Evolutionary conservation across 2,329 filamentous ascomycete species (phyloP), one percentile per base, ranked within the genome.

Genomic region (Ramularia collo-cygni): DNA sequence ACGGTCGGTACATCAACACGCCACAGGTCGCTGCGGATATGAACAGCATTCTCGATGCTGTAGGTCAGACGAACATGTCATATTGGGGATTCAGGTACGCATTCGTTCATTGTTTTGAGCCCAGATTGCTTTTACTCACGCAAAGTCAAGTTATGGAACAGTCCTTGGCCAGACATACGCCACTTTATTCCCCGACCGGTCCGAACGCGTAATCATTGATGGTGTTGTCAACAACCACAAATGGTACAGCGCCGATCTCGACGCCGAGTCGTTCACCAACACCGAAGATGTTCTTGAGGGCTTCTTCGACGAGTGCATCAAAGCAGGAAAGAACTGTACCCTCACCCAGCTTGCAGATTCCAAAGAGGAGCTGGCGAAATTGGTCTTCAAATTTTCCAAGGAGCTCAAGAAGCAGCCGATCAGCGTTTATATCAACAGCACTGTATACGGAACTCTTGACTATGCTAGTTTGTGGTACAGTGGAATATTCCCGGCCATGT

Each of bases 281-380:
- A 69, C 72, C n/a, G 75, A 80, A 52, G 65, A 68, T 37, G 70
- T 75, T 3, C 66, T 77, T 47, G 59, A 68, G 2, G 67, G 62
- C 15, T 80, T 80, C 46, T 76, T 74, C 52, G 57, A 62, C 13
- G 66, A 68, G 27, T 81, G 77, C 50, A 65, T 73, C 51, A 60
- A 65, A 36, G 75, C 70, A 9, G 71, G 71, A 0, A 43, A 44
- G 35, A 50, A 50, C 29, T 52, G 49, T 36, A 45, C 40, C 10
- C 38, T 52, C 5, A 40, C 44, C 5, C 37, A 42, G 8, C 36
- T 47, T 7, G 47, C 42, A 3, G 31, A 45, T 10, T 40, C 38
- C 6, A 44, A 41, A 14, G 34, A 44, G n/a, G 35, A 47, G 7
- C 38, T 52, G 9, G 44, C 39, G 28, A 37, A 44, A 4, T 40